phyloP scores from a whole-genome alignment of 2,329 filamentous ascomycete species.

The Arthrobotrys musiformis region DNA sequence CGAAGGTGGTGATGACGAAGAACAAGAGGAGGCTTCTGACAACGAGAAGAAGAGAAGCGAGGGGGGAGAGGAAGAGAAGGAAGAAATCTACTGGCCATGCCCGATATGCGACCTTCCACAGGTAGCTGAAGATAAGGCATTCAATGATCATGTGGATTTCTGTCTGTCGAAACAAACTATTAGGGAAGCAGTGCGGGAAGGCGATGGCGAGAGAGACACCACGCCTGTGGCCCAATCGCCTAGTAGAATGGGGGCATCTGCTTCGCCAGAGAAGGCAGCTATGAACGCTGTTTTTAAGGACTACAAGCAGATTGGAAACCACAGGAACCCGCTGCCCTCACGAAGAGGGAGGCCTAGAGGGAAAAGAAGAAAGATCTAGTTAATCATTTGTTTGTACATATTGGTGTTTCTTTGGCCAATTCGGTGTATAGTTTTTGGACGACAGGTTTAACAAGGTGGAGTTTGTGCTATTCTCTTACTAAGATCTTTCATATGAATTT shows the following conservation, averaged over 20 bases:
- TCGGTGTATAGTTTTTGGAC: background rate
- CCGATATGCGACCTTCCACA: conserved; percentile 82
- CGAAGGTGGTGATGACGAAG: conserved; percentile 57
- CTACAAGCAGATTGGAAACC: conserved; percentile 29
- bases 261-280: conserved; percentile 37
- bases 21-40: background rate
- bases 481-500: background rate
- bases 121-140: conserved; percentile 75
- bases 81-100: conserved; percentile 78
- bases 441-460: background rate
- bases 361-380: conserved; percentile 34
- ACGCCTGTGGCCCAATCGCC: background rate
- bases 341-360: conserved; percentile 34
- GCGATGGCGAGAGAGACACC: conserved; percentile 15
- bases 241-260: background rate
- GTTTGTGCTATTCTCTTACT: background rate
- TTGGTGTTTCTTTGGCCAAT: background rate
- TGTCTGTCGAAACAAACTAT: conserved; percentile 90
- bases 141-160: conserved; percentile 92
- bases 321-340: conserved; percentile 42
- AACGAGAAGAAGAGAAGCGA: conserved; percentile 33
- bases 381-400: background rate
- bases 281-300: conserved; percentile 46
- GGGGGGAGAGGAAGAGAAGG: conserved; percentile 58
- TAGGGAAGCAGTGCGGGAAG: conserved; percentile 77